Percentiles rank a stretch among this genome's conserved stretches.
These are phyloP conservation scores for Nannochloropsis gaditana DNA, from an alignment of 108 stramenopile species.

Conservation along the genomic window DNA sequence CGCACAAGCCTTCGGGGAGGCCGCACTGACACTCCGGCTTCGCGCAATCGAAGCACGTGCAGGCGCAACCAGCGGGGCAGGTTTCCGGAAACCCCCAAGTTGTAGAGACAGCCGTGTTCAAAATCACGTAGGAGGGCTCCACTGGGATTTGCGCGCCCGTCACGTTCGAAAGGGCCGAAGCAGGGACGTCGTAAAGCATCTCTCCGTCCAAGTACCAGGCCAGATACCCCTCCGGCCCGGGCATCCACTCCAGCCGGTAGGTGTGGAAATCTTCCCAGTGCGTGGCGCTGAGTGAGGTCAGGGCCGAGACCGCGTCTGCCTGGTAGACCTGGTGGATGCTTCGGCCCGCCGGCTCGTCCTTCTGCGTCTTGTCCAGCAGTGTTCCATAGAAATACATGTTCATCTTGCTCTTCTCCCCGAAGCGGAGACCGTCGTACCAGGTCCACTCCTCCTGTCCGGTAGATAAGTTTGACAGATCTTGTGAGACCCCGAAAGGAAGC, in stretches of 20 bases:
- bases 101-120: conserved; percentile 82
- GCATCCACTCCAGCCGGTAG: conserved; percentile 89
- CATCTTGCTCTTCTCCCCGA: conserved; percentile 70
- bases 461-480: not conserved
- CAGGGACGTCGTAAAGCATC: conserved; percentile 66
- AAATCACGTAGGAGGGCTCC: conserved; percentile 81
- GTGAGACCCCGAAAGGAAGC: not conserved
- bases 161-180: conserved; percentile 55
- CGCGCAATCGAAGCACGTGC: conserved; percentile 74
- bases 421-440: conserved; percentile 76
- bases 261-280: conserved; percentile 80
- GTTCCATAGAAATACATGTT: conserved; percentile 94
- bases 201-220: conserved; percentile 84
- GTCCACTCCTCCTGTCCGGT: not conserved
- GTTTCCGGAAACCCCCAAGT: conserved; percentile 90
- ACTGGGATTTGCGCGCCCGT: conserved; percentile 82
- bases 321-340: conserved; percentile 76
- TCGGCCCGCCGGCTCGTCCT: conserved; percentile 66
- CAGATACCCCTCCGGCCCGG: conserved; percentile 68
- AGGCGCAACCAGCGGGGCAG: conserved; percentile 66
- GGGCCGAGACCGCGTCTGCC: conserved; percentile 87
- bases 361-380: conserved; percentile 71
- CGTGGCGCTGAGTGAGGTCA: conserved; percentile 63
- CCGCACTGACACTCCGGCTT: conserved; percentile 76
- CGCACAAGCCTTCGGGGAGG: conserved; percentile 75